Evolutionary conservation across 2,329 filamentous ascomycete species (phyloP).

Genomic region (Grosmannia huntii): DNA sequence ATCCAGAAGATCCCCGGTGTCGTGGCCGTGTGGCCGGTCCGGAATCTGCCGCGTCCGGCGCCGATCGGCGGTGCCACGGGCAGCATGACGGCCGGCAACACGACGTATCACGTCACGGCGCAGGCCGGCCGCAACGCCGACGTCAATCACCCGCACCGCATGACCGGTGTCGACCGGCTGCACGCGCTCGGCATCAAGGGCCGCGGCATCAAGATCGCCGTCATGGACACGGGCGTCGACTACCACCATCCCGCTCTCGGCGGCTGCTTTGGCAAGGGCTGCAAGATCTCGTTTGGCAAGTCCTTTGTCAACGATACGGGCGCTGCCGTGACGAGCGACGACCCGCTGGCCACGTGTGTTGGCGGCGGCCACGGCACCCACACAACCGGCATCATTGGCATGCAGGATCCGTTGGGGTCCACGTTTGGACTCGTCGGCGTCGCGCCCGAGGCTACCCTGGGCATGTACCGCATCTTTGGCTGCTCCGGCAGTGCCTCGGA

Average conservation of each 20-base stretch:
- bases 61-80: neutral
- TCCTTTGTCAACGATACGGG: constrained; percentile 17
- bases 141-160: constrained; percentile 26
- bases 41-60: neutral
- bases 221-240: constrained; percentile 34
- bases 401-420: constrained; percentile 31
- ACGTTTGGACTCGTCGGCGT: constrained; percentile 40
- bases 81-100: neutral
- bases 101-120: neutral
- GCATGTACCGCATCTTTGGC: constrained; percentile 44
- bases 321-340: constrained; percentile 27
- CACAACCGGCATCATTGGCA: constrained; percentile 50
- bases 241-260: constrained; percentile 19
- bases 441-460: constrained; percentile 41
- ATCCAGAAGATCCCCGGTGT: neutral
- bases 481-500: constrained; percentile 36
- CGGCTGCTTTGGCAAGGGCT: constrained; percentile 16
- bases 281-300: constrained; percentile 10
- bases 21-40: neutral
- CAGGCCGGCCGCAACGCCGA: neutral
- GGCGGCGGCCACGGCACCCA: constrained; percentile 46
- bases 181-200: constrained; percentile 37
- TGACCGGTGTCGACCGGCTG: constrained; percentile 45
- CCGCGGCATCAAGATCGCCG: constrained; percentile 34
- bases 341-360: constrained; percentile 36